Percentiles rank a stretch among this genome's conserved stretches.
Conservation (phyloP, 2,329 filamentous ascomycete genomes). For the Beauveria bassiana region DNA sequence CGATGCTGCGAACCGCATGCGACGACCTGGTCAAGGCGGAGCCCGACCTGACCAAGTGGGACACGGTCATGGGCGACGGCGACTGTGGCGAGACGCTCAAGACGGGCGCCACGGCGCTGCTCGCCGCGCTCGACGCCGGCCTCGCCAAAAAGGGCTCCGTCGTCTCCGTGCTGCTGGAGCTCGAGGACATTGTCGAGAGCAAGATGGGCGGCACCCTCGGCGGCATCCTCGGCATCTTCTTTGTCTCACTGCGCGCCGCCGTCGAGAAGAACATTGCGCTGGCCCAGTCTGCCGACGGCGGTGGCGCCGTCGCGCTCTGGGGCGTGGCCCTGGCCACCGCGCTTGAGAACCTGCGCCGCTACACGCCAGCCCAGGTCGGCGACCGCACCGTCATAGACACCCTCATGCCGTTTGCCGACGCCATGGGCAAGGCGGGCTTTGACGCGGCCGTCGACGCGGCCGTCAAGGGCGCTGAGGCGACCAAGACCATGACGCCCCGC, state of each 20-base stretch:
- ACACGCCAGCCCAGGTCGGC: slow-evolving; percentile 47
- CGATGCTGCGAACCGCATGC: slow-evolving; percentile 47
- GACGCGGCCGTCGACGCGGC: slow-evolving; percentile 51
- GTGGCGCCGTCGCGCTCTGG: slow-evolving; percentile 31
- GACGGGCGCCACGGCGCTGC: slow-evolving; percentile 40
- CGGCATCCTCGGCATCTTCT: slow-evolving; percentile 47
- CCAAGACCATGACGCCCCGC: slow-evolving; percentile 56
- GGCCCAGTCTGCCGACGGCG: slow-evolving; percentile 20
- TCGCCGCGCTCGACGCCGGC: slow-evolving; percentile 38
- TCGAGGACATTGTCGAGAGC: slow-evolving; percentile 48
- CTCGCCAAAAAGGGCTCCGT: slow-evolving; percentile 37
- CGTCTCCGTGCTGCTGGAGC: slow-evolving; percentile 36
- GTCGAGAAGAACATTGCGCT: slow-evolving; percentile 29
- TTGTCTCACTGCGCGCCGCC: slow-evolving; percentile 38
- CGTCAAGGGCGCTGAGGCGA: slow-evolving; percentile 51
- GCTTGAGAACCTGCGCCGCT: slow-evolving; percentile 38
- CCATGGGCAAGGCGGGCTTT: slow-evolving; percentile 40
- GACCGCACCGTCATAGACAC: slow-evolving; percentile 52
- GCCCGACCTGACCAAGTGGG: slow-evolving; percentile 55
- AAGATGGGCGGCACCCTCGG: slow-evolving; percentile 48
- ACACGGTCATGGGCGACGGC: slow-evolving; percentile 57
- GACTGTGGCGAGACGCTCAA: slow-evolving; percentile 58
- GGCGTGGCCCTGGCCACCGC: slow-evolving; percentile 33
- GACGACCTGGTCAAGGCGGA: slow-evolving; percentile 48
- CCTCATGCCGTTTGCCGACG: slow-evolving; percentile 44